Base-by-base conservation (phyloP, 768 basidiomycete genomes). In the Lactifluus hygrophoroides region DNA sequence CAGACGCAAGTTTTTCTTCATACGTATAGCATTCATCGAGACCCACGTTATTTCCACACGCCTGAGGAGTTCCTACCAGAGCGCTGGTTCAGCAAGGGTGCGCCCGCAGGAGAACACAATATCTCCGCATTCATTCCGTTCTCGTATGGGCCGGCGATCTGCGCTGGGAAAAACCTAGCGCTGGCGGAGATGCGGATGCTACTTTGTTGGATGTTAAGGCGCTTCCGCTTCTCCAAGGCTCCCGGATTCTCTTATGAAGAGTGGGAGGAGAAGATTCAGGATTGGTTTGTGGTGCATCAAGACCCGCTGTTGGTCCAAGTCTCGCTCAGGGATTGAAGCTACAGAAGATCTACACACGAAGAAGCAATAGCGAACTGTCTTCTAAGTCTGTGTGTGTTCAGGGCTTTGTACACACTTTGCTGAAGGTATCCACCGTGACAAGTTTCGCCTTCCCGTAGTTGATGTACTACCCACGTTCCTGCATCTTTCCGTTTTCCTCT, bases 121-220 rank as follows among this genome's bases (percentile, higher is more conserved):
- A 45, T 67, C 3, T 42, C 63, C 2, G 75, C 74, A n/a, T 77
- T 76, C 58, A 68, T 75, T 28, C 75, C 77, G 0, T 77, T 77
- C 63, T 77, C 76, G 3, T 57, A 66, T 14, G 77, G 77, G 2
- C 74, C 77, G 19, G 64, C 70, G 13, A 74, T 67, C 35, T 79
- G 77, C 46, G 74, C 71, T 0, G 77, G 77, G 3, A 76, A 74
- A 64, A 73, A 69, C 42, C 67, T 78, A 19, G 77, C 77, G 27
- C 63, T 68, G 64, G 68, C 69, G 65, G 74, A 77, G 64, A 70
- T 77, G 69, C 65, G 74, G 7, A 72, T 74, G 69, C 62, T 75
- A 17, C 58, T 74, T 9, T 73, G 72, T 38, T 44, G 70, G 37
- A 47, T 77, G 51, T 60, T 79, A 52, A 69, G 69, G 21, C 67